A percentile compares a stretch with the other conserved stretches of the same genome.
phyloP scores from a whole-genome alignment of 2,329 filamentous ascomycete species.

The Aspergillus clavatus region DNA sequence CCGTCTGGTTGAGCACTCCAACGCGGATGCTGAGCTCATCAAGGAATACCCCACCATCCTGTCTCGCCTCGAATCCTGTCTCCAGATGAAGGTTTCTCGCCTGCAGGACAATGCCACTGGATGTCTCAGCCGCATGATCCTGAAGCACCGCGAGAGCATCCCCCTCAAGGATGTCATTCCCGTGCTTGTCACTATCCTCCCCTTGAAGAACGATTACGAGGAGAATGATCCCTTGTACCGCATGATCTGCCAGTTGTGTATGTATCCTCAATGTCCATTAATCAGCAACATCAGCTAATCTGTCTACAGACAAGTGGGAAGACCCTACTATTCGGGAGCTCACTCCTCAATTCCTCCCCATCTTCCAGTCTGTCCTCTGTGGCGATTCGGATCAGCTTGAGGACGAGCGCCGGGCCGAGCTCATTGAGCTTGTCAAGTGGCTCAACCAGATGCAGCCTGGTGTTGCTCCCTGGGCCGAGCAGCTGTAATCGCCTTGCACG shows the following conservation, averaged over 20 bases:
- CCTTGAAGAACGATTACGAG: constrained; percentile 88
- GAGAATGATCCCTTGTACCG: constrained; percentile 93
- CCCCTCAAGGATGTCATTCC: constrained; percentile 79
- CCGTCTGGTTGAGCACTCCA: constrained; percentile 75
- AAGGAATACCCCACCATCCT: constrained; percentile 74
- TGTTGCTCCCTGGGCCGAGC: constrained; percentile 36
- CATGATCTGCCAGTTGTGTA: constrained; percentile 83
- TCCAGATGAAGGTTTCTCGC: constrained; percentile 71
- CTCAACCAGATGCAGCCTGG: constrained; percentile 44
- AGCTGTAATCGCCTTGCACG: constrained; percentile 23
- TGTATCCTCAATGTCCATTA: constrained; percentile 35
- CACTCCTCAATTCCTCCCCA: constrained; percentile 43
- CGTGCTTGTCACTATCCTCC: constrained; percentile 70
- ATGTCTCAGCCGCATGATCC: constrained; percentile 87
- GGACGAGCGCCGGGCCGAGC: constrained; percentile 44
- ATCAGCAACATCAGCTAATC: constrained; percentile 11
- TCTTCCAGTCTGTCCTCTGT: constrained; percentile 45
- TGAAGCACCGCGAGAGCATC: constrained; percentile 76
- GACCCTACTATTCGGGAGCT: constrained; percentile 43
- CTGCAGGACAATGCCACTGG: constrained; percentile 91
- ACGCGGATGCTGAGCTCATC: constrained; percentile 66
- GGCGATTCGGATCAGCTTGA: constrained; percentile 45
- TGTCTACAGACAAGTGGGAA: constrained; percentile 41
- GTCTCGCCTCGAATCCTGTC: constrained; percentile 76
- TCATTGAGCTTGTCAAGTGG: constrained; percentile 47